phyloP scores from a whole-genome alignment of 2,329 filamentous ascomycete genomes.

The Cercospora citrullina region DNA sequence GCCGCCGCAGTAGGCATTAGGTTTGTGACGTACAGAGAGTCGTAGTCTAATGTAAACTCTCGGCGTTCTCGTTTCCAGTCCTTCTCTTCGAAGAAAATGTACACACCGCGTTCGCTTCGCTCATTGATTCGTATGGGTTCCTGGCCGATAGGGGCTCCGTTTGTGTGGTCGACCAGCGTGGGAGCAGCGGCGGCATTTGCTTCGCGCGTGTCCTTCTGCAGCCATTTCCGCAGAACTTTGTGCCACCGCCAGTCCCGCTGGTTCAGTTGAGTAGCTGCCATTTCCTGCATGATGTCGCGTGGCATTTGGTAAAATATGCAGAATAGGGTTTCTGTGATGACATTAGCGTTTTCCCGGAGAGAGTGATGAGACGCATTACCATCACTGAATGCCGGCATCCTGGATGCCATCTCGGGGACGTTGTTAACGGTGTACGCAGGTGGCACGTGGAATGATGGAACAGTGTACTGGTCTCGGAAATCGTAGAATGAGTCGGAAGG shows the following conservation, averaged over 20 bases:
- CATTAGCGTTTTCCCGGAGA: conserved; percentile 13
- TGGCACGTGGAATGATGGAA: conserved; percentile 64
- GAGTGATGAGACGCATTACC: conserved; percentile 25
- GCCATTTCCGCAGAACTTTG: conserved; percentile 55
- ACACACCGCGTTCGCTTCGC: conserved; percentile 53
- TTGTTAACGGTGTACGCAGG: conserved; percentile 66
- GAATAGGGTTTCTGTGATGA: conserved; percentile 63
- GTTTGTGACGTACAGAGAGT: conserved; percentile 26
- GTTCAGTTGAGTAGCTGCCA: conserved; percentile 62
- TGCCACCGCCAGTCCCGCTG: conserved; percentile 57
- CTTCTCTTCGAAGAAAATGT: conserved; percentile 56
- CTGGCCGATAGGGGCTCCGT: conserved; percentile 29
- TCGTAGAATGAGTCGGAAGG: conserved; percentile 43
- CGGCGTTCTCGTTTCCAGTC: conserved; percentile 55
- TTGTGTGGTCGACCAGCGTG: conserved; percentile 34
- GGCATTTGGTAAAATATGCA: conserved; percentile 70
- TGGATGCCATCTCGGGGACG: conserved; percentile 58
- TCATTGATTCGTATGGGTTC: conserved; percentile 48
- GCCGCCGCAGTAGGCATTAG: not conserved
- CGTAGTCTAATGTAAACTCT: conserved; percentile 55
- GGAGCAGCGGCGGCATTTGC: conserved; percentile 34
- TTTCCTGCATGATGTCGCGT: conserved; percentile 64
- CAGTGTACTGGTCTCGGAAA: conserved; percentile 49
- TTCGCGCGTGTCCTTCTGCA: conserved; percentile 55
- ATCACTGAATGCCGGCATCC: conserved; percentile 40